Percentiles rank a stretch among this genome's conserved stretches.
Conservation (phyloP, 768 basidiomycete species). For the Phaeotremella skinneri region DNA sequence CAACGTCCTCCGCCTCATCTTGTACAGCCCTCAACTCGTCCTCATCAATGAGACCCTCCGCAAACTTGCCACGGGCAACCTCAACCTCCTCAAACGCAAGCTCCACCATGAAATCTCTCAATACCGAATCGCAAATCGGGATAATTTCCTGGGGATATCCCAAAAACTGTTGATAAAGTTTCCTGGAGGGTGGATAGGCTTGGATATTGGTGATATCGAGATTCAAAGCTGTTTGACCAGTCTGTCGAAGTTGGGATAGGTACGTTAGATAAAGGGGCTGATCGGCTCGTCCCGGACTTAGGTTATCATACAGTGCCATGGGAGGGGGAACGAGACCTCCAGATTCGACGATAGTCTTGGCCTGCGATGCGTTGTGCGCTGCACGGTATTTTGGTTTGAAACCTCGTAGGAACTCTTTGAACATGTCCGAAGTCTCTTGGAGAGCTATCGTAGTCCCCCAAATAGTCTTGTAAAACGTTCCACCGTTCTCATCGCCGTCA, state of each 20-base stretch:
- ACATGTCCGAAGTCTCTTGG: constrained; percentile 83
- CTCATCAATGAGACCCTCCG: constrained; percentile 60
- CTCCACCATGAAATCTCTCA: constrained; percentile 90
- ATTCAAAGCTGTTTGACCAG: constrained; percentile 89
- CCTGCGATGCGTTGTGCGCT: constrained; percentile 58
- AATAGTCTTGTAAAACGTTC: constrained; percentile 79
- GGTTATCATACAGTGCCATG: constrained; percentile 48
- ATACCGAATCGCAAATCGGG: constrained; percentile 92
- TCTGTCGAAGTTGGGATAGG: constrained; percentile 79
- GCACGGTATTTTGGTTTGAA: constrained; percentile 91
- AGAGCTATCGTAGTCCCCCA: constrained; percentile 98
- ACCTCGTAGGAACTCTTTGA: constrained; percentile 80
- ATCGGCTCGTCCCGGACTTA: constrained; percentile 38
- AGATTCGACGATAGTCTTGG: constrained; percentile 36
- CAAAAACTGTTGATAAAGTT: constrained; percentile 75
- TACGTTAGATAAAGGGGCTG: constrained; percentile 70
- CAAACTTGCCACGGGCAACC: constrained; percentile 41
- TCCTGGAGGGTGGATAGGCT: constrained; percentile 79
- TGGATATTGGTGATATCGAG: constrained; percentile 81
- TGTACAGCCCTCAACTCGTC: constrained; percentile 87
- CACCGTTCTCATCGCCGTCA: constrained; percentile 57
- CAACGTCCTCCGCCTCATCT: constrained; percentile 83
- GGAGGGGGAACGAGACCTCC: constrained; percentile 37
- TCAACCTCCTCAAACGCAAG: constrained; percentile 69
- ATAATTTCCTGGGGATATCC: constrained; percentile 97